phyloP scores from a whole-genome alignment of 148 eudicot species.

The Arbutus unedo region DNA sequence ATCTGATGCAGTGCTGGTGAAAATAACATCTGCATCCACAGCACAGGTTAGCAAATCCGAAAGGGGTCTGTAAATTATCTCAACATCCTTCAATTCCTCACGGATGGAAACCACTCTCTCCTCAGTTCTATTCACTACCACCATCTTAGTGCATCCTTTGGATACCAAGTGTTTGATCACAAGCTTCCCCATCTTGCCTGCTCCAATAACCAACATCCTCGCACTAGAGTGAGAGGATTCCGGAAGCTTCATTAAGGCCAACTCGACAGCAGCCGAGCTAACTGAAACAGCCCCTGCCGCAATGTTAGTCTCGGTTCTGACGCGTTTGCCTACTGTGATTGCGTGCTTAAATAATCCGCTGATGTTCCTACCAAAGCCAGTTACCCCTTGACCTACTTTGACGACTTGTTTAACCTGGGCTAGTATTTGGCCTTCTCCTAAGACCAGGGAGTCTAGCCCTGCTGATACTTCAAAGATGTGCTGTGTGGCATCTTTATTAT shows the following conservation, averaged over 20 bases:
- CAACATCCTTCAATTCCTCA: conserved; percentile 62
- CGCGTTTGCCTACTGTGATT: conserved; percentile 83
- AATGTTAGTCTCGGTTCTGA: conserved; percentile 81
- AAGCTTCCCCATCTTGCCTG: conserved; percentile 98
- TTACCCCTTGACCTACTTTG: conserved; percentile 85
- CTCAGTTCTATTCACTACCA: conserved; percentile 78
- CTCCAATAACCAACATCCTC: conserved; percentile 81
- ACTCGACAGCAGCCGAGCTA: conserved; percentile 93
- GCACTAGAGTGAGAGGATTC: conserved; percentile 58
- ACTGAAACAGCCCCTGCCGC: conserved; percentile 97
- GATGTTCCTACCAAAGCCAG: conserved; percentile 91
- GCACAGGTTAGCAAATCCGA: conserved; percentile 68
- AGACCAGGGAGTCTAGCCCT: conserved; percentile 87
- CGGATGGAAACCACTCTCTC: conserved; percentile 71
- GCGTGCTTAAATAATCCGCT: conserved; percentile 94
- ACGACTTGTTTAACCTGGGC: conserved; percentile 98
- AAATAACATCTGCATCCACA: conserved; percentile 83
- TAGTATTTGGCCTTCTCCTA: conserved; percentile 96
- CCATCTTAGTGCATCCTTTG: conserved; percentile 87
- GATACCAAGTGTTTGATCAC: conserved; percentile 88
- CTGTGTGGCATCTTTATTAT: conserved; percentile 83
- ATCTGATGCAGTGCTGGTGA: conserved; percentile 90
- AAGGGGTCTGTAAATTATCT: conserved; percentile 76
- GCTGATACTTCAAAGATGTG: conserved; percentile 97
- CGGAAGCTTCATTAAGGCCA: conserved; percentile 89